Evolutionary conservation across 2,329 filamentous ascomycete species (phyloP), one percentile per base, ranked within the genome.

Genomic region (Alternaria panax): DNA sequence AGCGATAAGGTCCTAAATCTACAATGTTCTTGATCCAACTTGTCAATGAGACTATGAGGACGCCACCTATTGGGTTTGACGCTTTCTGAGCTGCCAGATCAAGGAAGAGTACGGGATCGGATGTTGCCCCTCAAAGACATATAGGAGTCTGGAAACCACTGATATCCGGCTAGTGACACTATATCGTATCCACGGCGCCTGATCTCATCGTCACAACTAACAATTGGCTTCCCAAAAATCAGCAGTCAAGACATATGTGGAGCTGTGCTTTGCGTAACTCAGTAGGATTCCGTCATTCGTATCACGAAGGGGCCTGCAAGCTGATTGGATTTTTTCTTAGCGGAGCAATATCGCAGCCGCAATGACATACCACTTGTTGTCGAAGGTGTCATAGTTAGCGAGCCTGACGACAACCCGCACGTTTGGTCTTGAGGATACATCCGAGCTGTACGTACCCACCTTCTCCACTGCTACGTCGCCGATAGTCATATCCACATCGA

Each of bases 391-490:
- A 50, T 50, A 6, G 9, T 24, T 40, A 59, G 43, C 42, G 51
- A 52, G 30, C 12, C 40, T 25, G 16, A 18, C 48, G n/a, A n/a
- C 18, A 20, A 11, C 25, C 47, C 28, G 38, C 25, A 34, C 25
- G 51, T 18, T 30, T 40, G 40, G 40, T 32, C 4, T 7, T 42
- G 7, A 4, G 41, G 46, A 52, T 50, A 56, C 53, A 60, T 57
- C 57, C 53, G 43, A 48, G 38, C 32, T 52, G 60, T 48, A 47
- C 16, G 43, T 41, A 46, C 24, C 57, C 51, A 51, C 41, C 22
- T 22, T 12, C 12, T 32, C 50, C 45, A 22, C 32, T 54, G 53
- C 27, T 40, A 53, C 45, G 22, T 56, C 24, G 34, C 28, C n/a
- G 22, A 14, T 42, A 36, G 28, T 5, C 34, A 47, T 48, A 24